Evolutionary conservation across 345 rosid genomes (phyloP).

Genomic region (Zanthoxylum bungeanum): DNA sequence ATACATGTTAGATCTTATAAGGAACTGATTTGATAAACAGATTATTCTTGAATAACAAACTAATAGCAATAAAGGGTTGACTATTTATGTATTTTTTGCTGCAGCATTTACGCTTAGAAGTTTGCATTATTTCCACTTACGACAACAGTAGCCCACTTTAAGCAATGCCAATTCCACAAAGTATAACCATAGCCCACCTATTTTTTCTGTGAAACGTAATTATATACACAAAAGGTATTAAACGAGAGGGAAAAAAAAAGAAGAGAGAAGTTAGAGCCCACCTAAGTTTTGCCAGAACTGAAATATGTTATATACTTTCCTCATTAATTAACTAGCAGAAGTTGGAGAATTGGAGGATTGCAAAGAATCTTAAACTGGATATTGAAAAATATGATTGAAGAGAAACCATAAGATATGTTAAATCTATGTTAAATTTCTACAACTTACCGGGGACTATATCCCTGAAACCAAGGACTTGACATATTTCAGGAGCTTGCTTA

Average conservation of each 20-base stretch:
- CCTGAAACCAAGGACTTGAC: constrained; percentile 29
- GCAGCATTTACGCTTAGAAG: not conserved
- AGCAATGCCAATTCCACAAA: not conserved
- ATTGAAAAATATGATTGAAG: not conserved
- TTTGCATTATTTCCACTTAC: not conserved
- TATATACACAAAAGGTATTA: too few species aligned
- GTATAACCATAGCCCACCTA: not conserved
- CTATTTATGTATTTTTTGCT: not conserved
- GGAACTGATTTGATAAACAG: not conserved
- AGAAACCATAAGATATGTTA: too few species aligned
- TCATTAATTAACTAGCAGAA: not conserved
- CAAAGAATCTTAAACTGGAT: not conserved
- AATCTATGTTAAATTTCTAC: not conserved
- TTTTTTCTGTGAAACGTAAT: too few species aligned
- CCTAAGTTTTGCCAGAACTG: not conserved
- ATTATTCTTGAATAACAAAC: not conserved
- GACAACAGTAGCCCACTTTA: not conserved
- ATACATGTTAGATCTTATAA: not conserved
- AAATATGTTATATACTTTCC: not conserved
- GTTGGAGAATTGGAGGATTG: not conserved
- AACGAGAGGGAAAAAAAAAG: too few species aligned
- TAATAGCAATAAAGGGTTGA: not conserved
- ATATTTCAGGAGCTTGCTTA: constrained; percentile 27
- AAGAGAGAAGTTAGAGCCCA: not conserved
- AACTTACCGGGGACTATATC: constrained; percentile 31